Evolutionary conservation across 768 basidiomycete genomes (phyloP).

Genomic region (Mycena rebaudengoi): DNA sequence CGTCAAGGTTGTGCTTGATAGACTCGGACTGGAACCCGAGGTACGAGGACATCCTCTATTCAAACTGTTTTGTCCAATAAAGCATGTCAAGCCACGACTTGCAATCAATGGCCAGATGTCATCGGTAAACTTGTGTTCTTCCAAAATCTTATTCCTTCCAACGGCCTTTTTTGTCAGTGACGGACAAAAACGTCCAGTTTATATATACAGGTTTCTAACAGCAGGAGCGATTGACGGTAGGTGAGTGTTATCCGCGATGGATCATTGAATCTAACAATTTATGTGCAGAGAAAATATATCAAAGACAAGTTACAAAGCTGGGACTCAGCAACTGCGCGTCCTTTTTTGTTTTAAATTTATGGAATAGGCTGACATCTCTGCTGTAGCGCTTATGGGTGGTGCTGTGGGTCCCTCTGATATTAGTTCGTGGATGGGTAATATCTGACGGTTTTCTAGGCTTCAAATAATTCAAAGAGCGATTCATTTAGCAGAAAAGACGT

Average conservation of each 20-base stretch:
- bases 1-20: conserved; percentile 84
- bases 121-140: conserved; percentile 62
- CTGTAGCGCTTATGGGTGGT: conserved; percentile 72
- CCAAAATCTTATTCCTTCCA: conserved; percentile 17
- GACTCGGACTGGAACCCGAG: conserved; percentile 97
- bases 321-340: conserved; percentile 78
- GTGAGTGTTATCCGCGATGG: background rate
- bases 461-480: conserved; percentile 71
- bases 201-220: conserved; percentile 88
- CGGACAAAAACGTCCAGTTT: conserved; percentile 92
- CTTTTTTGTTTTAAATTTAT: background rate
- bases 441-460: conserved; percentile 22
- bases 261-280: background rate
- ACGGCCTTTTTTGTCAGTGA: conserved; percentile 63
- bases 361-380: background rate
- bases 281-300: conserved; percentile 83
- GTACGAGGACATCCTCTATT: conserved; percentile 39
- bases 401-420: conserved; percentile 6
- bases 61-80: background rate
- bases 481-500: conserved; percentile 91
- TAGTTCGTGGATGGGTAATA: background rate
- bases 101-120: conserved; percentile 97
- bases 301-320: conserved; percentile 93
- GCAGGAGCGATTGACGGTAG: conserved; percentile 89
- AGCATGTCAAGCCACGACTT: conserved; percentile 79